Evolutionary conservation across 306 rosid genomes (phyloP).

Genomic region (Pueraria montana): DNA sequence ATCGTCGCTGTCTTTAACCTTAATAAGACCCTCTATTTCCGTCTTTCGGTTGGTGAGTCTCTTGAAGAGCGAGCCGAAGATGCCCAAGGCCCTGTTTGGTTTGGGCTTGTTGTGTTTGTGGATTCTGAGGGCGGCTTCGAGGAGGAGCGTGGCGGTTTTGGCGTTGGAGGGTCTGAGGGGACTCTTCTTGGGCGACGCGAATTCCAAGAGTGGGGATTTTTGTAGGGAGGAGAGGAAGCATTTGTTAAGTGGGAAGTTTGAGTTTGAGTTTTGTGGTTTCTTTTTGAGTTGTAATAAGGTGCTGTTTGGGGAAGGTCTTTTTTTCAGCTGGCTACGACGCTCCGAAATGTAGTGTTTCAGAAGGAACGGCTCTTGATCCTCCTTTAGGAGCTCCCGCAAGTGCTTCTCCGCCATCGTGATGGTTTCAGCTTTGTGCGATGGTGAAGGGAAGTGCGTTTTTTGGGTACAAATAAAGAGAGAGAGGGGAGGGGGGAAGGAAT

Average conservation of each 20-base stretch:
- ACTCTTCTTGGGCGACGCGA: slow-evolving; percentile 62
- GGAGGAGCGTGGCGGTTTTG: slow-evolving; percentile 75
- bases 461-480: slow-evolving; percentile 41
- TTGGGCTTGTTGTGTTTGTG: slow-evolving; percentile 63
- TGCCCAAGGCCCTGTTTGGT: slow-evolving; percentile 53
- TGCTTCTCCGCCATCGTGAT: slow-evolving; percentile 51
- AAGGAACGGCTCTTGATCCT: slow-evolving; percentile 79
- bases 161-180: slow-evolving; percentile 68
- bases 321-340: slow-evolving; percentile 53
- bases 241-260: slow-evolving; percentile 46
- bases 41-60: slow-evolving; percentile 56
- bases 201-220: slow-evolving; percentile 75
- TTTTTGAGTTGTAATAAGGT: slow-evolving; percentile 25
- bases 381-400: slow-evolving; percentile 61
- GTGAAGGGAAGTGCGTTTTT: background rate
- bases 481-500: slow-evolving; percentile 31
- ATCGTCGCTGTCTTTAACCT: slow-evolving; percentile 5
- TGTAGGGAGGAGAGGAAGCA: slow-evolving; percentile 63
- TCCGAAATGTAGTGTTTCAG: slow-evolving; percentile 67
- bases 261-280: background rate
- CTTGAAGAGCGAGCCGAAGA: slow-evolving; percentile 79
- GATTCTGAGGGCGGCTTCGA: slow-evolving; percentile 85
- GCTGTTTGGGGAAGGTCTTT: slow-evolving; percentile 47
- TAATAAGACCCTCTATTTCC: slow-evolving; percentile 26
- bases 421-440: background rate